Base-by-base conservation (phyloP, 306 rosid genomes). In the Albizia julibrissin region DNA sequence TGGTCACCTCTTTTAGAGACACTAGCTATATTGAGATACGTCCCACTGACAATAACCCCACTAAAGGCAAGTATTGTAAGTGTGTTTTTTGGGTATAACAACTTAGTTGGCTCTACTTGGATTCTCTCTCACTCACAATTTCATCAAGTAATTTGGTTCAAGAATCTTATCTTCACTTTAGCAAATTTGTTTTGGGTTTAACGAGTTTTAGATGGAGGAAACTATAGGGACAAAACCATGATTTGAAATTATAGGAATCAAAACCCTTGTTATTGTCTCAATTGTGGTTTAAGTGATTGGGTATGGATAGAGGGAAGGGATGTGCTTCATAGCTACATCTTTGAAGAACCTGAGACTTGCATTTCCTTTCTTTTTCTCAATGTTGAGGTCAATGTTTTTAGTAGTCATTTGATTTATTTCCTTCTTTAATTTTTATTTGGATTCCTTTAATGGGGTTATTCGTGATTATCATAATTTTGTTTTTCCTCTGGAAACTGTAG, bases 1-100 rank as follows among this genome's bases (percentile, higher is more conserved):
- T 95, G 61, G 88, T 95, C 79, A 95, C 99, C 59, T 95, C 99
- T 70, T 95, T 95, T 76, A 91, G 94, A 83, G 99, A 95, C 76
- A 91, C 98, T 47, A 88, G 92, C 87, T 95, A 88, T 52, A 83
- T 95, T 39, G 99, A 95, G 93, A 95, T 95, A 88, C 90, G 90
- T 86, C 99, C 99, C 15, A 95, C 93, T 56, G 88, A 93, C 84
- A 74, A 87, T 79, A 88, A 70, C 52, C 92, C 88, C 69, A 69
- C 82, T 10, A 89, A 88, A 90, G 99, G 99, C 86, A 87, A 79
- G 82, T 81, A 75, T 81, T 75, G 49, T 80, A 69, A 79, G 64
- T 70, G 62, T 72, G 62, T 26, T 69, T 15, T 49, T 15, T 52
- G 22, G 59, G 47, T 44, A 56, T 76, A 29, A 64, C 31, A 50